These are phyloP conservation scores for Starmerella potacharoeniae DNA, from an alignment of 805 yeast genomes.

Conservation along the genomic window DNA sequence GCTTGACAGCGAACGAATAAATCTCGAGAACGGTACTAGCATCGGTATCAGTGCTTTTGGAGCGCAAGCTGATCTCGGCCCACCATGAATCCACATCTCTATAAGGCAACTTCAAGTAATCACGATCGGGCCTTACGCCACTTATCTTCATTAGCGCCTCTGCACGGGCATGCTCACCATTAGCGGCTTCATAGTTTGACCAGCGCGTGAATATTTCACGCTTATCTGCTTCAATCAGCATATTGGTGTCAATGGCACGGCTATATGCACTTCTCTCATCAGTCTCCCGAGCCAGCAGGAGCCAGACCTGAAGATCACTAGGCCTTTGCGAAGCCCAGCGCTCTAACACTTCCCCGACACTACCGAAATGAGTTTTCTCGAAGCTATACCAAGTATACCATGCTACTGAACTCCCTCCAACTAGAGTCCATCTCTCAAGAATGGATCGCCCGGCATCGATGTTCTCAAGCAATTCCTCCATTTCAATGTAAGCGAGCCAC, in stretches of 20 bases:
- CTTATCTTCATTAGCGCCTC: neutral
- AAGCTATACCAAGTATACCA: conserved; percentile 10
- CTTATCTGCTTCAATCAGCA: neutral
- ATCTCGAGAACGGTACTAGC: conserved; percentile 20
- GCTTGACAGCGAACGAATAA: conserved; percentile 37
- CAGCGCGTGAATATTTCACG: neutral
- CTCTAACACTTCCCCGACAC: neutral
- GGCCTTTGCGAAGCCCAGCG: conserved; percentile 3
- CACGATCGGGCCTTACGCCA: neutral
- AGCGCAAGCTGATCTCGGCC: conserved; percentile 38
- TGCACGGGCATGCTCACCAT: neutral
- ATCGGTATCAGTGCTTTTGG: conserved; percentile 20
- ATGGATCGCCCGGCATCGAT: conserved; percentile 48
- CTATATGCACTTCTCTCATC: neutral
- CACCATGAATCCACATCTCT: conserved; percentile 68
- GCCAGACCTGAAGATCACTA: neutral
- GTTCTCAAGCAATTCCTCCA: conserved; percentile 70
- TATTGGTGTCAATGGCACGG: neutral
- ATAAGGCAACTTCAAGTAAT: neutral
- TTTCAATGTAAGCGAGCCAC: conserved; percentile 72
- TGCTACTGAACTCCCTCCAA: conserved; percentile 10
- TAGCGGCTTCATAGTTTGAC: neutral
- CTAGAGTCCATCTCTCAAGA: conserved; percentile 64
- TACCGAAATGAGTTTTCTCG: neutral
- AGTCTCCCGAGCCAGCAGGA: neutral